Base-by-base conservation (phyloP, 345 rosid species). In the Moringa oleifera region DNA sequence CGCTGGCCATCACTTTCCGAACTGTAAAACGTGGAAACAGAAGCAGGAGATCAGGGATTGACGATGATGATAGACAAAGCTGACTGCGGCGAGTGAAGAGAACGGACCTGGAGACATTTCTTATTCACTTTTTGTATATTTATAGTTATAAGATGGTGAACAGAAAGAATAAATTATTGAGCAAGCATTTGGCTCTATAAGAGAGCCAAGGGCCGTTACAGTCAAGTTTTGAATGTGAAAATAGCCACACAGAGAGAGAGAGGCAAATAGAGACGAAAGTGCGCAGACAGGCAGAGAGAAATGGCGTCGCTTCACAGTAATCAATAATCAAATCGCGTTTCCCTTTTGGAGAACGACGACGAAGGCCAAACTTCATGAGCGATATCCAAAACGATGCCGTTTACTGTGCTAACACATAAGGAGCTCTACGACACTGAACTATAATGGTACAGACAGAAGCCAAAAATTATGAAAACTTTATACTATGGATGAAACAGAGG, bases 1-100 rank as follows among this genome's bases (percentile, higher is more conserved):
- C 47, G 62, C 72, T 63, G 67, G 87, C 85, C 97, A 92, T 89
- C 36, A 61, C 62, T 71, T 68, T 77, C 5, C 83, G 82, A 37
- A 74, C 89, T 79, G 85, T 57, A 66, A 66, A 58, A 23, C 2
- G 28, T 46, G 52, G 55, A 25, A 51, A 57, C 62, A 64, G 53
- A 68, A 64, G 0, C 56, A 69, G 66, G 36, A 19, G 51, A 69
- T 64, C 45, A 81, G 79, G 52, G 56, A 37, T 33, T 31, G 51
- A 37, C 53, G 64, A 53, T 63, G n/a, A n/a, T 23, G 61, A 51
- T 51, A 21, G 61, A 15, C 23, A 73, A 55, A 54, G 62, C 50
- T 59, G 53, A 19, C 28, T 25, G 61, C 25, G 28, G 69, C 1
- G 69, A 66, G 64, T n/a, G 74, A 24, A 28, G 66, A 64, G 69